Evolutionary conservation across 495 filamentous ascomycete genomes (phyloP).

Genomic region (Talaromyces liani): DNA sequence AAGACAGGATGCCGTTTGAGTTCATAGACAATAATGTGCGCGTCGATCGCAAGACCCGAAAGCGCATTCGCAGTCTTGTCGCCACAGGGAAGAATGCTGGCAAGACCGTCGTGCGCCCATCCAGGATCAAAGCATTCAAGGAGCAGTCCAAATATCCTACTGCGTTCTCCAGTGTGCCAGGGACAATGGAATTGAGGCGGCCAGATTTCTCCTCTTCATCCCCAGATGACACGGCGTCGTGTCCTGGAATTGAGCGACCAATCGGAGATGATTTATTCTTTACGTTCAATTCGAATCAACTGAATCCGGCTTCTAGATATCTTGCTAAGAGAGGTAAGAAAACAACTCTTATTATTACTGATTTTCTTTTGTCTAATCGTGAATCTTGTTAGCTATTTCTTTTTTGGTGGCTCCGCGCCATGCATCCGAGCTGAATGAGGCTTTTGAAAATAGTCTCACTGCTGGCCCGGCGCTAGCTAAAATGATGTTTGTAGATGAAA

Average conservation of each 20-base stretch:
- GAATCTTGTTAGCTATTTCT: neutral
- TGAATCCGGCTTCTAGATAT: neutral
- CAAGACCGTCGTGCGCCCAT: neutral
- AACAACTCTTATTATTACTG: neutral
- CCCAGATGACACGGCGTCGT: neutral
- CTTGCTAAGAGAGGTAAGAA: constrained; percentile 4
- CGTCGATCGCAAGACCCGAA: neutral
- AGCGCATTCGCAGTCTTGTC: constrained; percentile 8
- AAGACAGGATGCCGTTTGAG: constrained; percentile 4
- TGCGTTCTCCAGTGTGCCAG: neutral
- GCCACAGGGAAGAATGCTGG: constrained; percentile 6
- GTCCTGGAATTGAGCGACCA: neutral
- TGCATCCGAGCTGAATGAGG: neutral
- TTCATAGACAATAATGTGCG: constrained; percentile 5
- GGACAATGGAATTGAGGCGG: neutral
- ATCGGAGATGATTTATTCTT: neutral
- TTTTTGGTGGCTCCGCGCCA: neutral
- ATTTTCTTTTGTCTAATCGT: neutral
- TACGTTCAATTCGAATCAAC: neutral
- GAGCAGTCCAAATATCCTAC: neutral
- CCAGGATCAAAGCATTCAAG: neutral
- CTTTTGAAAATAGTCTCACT: neutral
- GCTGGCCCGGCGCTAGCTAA: constrained; percentile 14
- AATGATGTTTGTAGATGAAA: constrained; percentile 18
- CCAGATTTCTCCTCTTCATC: neutral